A percentile compares a stretch with the other conserved stretches of the same genome.
Evolutionary conservation across 1,284 basidiomycete species (phyloP).

Genomic region (Tetrapyrgos nigripes): DNA sequence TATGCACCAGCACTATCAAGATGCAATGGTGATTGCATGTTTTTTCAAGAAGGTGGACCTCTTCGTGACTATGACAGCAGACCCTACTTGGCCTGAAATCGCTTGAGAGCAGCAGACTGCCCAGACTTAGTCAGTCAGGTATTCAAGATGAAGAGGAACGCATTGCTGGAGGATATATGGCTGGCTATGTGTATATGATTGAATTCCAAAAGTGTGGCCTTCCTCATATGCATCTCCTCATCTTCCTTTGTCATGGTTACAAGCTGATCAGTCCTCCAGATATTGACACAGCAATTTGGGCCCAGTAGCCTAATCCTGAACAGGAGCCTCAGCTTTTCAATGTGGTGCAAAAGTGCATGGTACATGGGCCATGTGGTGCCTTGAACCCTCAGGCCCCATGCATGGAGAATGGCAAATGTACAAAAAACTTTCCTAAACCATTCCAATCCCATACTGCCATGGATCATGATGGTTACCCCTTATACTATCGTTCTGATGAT

Average conservation of each 20-base stretch:
- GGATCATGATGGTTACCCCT: conserved; percentile 47
- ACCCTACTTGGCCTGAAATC: conserved; percentile 54
- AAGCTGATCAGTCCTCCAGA: no score
- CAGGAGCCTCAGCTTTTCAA: conserved; percentile 44
- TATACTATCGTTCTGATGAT: conserved; percentile 40
- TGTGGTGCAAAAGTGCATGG: conserved; percentile 41
- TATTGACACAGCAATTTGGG: conserved; percentile 44
- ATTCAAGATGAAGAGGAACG: conserved; percentile 46
- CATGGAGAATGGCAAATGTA: no score
- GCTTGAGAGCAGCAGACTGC: conserved; percentile 32
- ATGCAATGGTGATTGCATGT: conserved; percentile 49
- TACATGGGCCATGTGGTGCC: conserved; percentile 52
- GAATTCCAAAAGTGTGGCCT: conserved; percentile 59
- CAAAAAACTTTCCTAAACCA: no score
- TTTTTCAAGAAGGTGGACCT: no score
- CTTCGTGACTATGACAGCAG: conserved; percentile 55
- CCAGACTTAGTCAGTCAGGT: no score
- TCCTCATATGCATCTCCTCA: conserved; percentile 52
- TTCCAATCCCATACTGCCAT: no score
- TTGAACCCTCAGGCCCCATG: conserved; percentile 40
- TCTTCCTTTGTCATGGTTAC: conserved; percentile 42
- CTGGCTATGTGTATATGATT: conserved; percentile 48
- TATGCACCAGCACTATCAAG: conserved; percentile 50
- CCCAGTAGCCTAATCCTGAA: conserved; percentile 45
- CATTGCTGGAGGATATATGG: conserved; percentile 42